These are phyloP conservation scores for Triglochin maritima DNA, from an alignment of 106 monocot species.

Conservation along the genomic window DNA sequence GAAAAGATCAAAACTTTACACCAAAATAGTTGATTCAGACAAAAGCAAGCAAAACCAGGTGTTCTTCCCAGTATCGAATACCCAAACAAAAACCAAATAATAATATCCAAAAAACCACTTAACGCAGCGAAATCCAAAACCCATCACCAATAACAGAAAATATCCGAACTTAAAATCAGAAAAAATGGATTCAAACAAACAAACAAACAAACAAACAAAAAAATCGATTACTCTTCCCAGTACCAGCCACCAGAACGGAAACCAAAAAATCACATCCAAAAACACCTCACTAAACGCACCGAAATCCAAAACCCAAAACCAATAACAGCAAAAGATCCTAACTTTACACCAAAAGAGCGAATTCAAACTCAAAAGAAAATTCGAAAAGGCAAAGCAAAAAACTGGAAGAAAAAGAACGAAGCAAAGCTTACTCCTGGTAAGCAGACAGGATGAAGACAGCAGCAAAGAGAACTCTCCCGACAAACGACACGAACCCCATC, in stretches of 20 bases:
- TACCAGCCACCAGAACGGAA: neutral
- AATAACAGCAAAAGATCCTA: neutral
- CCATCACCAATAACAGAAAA: neutral
- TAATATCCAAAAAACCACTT: too few species aligned
- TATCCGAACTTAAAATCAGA: neutral
- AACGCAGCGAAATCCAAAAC: too few species aligned
- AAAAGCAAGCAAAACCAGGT: neutral
- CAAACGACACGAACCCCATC: conserved; percentile 33
- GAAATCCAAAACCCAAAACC: neutral
- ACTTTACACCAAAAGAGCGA: neutral
- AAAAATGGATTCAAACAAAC: neutral
- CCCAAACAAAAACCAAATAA: too few species aligned
- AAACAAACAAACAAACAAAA: neutral
- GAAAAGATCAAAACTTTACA: neutral
- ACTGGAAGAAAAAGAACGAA: neutral
- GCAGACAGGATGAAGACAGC: conserved; percentile 32
- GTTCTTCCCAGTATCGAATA: neutral
- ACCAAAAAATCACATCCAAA: neutral
- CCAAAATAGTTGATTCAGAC: neutral
- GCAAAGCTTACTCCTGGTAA: conserved; percentile 19
- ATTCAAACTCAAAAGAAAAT: neutral
- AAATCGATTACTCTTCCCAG: too few species aligned
- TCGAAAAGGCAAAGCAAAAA: neutral
- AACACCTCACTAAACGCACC: neutral
- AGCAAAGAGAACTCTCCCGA: conserved; percentile 28